phyloP scores from a whole-genome alignment of 176 grass and related monocot species.

The Rhipidocladum racemiflorum region DNA sequence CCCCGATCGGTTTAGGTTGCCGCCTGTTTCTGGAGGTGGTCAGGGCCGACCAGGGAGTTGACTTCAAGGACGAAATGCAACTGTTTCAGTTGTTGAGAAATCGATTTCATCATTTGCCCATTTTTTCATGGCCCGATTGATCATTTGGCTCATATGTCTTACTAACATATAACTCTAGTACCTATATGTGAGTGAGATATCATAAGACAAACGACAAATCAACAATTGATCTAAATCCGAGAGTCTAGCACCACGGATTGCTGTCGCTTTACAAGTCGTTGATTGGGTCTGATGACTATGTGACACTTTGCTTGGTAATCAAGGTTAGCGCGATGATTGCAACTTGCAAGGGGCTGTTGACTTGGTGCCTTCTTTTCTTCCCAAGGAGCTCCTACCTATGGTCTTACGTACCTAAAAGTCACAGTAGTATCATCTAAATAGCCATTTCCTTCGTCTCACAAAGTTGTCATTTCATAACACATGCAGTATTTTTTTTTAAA shows the following conservation, averaged over 20 bases:
- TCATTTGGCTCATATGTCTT: no score
- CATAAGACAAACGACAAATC: no score
- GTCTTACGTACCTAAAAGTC: not conserved
- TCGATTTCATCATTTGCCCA: no score
- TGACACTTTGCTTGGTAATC: constrained; percentile 31
- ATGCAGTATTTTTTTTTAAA: no score
- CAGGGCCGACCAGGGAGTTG: not conserved
- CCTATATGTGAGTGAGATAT: no score
- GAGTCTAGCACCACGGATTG: not conserved
- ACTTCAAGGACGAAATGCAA: constrained; percentile 26
- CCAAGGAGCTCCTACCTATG: not conserved
- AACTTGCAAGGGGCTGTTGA: not conserved
- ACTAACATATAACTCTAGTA: no score
- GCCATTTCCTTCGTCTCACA: not conserved
- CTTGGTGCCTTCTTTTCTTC: constrained; percentile 8
- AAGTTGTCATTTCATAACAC: no score
- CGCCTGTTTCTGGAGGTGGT: not conserved
- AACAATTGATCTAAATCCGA: no score
- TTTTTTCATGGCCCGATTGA: no score
- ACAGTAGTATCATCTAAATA: not conserved
- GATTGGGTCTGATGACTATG: not conserved
- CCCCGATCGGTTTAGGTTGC: not conserved
- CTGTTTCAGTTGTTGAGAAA: constrained; percentile 11
- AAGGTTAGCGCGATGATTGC: constrained; percentile 19
- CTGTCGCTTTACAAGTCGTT: not conserved